Conservation (phyloP, 805 yeast species). For the Yarrowia porcina region DNA sequence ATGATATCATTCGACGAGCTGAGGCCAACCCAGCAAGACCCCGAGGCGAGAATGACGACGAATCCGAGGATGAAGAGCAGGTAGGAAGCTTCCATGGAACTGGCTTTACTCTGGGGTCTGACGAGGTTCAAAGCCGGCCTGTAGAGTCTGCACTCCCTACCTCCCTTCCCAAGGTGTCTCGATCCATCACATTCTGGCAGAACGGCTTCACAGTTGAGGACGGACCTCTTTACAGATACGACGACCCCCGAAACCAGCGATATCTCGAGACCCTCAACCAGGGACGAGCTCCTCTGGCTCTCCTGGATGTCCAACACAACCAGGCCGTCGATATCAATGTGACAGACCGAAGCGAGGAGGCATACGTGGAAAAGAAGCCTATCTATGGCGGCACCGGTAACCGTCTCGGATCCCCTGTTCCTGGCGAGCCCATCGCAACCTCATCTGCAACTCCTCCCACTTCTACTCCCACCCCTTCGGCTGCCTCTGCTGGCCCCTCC, state of each 20-base stretch:
- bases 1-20: conserved; percentile 40
- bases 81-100: conserved; percentile 34
- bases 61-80: conserved; percentile 31
- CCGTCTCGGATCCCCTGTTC: conserved; percentile 85
- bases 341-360: conserved; percentile 75
- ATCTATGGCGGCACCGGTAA: conserved; percentile 71
- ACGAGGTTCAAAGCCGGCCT: conserved; percentile 31
- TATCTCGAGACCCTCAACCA: conserved; percentile 76
- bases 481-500: conserved; percentile 29
- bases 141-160: conserved; percentile 27
- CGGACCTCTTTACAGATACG: conserved; percentile 80
- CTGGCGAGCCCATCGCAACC: conserved; percentile 51
- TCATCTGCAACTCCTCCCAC: conserved; percentile 16
- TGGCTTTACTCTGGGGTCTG: conserved; percentile 39
- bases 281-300: conserved; percentile 86
- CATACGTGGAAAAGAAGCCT: conserved; percentile 65
- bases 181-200: conserved; percentile 92
- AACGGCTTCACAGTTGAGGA: conserved; percentile 96
- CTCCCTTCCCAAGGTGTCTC: conserved; percentile 49
- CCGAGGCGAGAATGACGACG: conserved; percentile 25
- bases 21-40: conserved; percentile 25
- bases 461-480: conserved; percentile 25
- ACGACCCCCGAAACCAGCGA: conserved; percentile 83
- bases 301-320: conserved; percentile 79
- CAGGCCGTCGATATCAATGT: conserved; percentile 93